phyloP scores from a whole-genome alignment of 208 protist genomes.

The Trypanosoma platydactyli region DNA sequence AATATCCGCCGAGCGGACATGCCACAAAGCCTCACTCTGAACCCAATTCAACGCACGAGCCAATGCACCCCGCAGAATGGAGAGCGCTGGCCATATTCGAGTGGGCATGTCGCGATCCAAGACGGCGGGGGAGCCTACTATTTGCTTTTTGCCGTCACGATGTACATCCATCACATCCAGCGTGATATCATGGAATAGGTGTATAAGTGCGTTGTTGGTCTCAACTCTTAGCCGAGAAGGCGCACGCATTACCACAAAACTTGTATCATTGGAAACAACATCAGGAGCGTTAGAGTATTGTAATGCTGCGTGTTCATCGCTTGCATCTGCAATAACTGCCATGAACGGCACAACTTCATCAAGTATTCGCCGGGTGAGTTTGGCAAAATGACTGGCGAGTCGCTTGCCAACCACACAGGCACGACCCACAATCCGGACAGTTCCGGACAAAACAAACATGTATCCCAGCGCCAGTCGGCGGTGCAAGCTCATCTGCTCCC shows the following conservation, averaged over 20 bases:
- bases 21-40: constrained; percentile 17
- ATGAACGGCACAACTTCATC: constrained; percentile 40
- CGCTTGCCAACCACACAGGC: constrained; percentile 36
- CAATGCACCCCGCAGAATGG: constrained; percentile 60
- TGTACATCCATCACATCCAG: constrained; percentile 51
- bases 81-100: constrained; percentile 47
- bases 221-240: constrained; percentile 59
- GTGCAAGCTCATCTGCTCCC: constrained; percentile 27
- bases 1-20: not conserved
- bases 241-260: not conserved
- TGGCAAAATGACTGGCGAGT: constrained; percentile 46
- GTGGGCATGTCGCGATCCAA: constrained; percentile 61
- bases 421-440: constrained; percentile 35
- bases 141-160: constrained; percentile 18
- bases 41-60: constrained; percentile 47
- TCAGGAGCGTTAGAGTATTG: not conserved
- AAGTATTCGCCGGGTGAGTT: constrained; percentile 37
- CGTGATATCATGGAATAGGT: constrained; percentile 52
- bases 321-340: constrained; percentile 42
- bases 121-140: constrained; percentile 23
- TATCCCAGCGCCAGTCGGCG: constrained; percentile 67
- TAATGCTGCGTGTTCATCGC: constrained; percentile 1
- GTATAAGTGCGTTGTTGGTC: constrained; percentile 66
- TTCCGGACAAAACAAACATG: constrained; percentile 49
- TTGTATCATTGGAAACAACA: not conserved